Evolutionary conservation across 306 rosid species (phyloP).

Genomic region (Trichosanthes cucumerina): DNA sequence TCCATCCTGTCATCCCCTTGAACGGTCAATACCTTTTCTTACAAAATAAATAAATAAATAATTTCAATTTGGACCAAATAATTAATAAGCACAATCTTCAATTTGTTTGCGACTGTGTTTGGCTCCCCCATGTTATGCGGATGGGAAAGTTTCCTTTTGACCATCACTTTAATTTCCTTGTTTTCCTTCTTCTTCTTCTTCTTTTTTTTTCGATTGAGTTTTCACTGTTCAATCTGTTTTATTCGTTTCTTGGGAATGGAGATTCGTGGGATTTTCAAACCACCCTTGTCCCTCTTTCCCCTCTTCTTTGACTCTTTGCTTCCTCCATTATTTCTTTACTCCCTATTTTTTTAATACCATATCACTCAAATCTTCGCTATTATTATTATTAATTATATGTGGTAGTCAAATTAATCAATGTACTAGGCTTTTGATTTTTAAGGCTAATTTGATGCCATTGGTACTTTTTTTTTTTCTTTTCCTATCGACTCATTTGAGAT

Average conservation of each 20-base stretch:
- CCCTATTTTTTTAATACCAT: neutral
- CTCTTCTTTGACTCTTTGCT: neutral
- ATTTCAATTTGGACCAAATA: neutral
- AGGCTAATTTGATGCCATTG: neutral
- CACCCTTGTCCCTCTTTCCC: neutral
- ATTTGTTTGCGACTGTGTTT: neutral
- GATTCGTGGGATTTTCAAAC: slow-evolving; percentile 9
- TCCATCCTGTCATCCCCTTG: neutral
- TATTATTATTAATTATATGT: neutral
- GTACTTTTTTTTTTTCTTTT: neutral
- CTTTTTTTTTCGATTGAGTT: neutral
- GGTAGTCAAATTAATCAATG: neutral
- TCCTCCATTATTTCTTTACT: neutral
- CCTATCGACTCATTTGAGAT: too few relatives aligned
- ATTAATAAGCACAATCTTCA: neutral
- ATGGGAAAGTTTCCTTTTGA: neutral
- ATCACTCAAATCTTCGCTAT: neutral
- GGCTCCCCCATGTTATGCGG: neutral
- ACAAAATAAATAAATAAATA: neutral
- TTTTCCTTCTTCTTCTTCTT: neutral
- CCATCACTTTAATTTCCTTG: neutral
- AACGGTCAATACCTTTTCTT: neutral
- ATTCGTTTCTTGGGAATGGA: slow-evolving; percentile 4
- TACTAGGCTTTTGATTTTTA: neutral
- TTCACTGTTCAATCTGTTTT: slow-evolving; percentile 2